phyloP scores from a whole-genome alignment of 108 stramenopile genomes.

The Cylindrotheca fusiformis region DNA sequence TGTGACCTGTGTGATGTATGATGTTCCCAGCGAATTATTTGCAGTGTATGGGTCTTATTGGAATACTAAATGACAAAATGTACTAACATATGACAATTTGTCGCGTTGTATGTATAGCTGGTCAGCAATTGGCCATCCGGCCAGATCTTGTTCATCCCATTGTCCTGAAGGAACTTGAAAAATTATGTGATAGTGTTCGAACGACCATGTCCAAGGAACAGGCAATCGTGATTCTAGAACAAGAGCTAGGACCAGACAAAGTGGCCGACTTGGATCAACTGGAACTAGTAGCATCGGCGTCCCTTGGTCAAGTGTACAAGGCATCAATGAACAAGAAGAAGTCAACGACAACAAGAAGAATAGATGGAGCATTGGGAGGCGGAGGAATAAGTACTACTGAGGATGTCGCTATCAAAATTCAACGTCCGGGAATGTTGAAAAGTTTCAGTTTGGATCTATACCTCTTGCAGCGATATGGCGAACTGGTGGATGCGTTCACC shows the following conservation, averaged over 20 bases:
- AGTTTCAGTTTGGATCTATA: conserved; percentile 81
- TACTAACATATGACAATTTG: too few species aligned
- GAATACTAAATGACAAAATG: too few species aligned
- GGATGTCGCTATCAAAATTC: conserved; percentile 83
- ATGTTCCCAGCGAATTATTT: too few species aligned
- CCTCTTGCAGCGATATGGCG: conserved; percentile 57
- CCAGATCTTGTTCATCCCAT: conserved; percentile 89
- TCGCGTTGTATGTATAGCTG: too few species aligned
- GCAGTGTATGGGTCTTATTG: too few species aligned
- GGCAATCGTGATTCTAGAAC: conserved; percentile 63
- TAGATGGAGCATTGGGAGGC: background rate
- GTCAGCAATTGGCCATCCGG: conserved; percentile 88
- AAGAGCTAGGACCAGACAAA: conserved; percentile 41
- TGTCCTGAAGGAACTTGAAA: conserved; percentile 85
- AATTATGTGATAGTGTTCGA: conserved; percentile 91
- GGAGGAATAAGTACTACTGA: background rate
- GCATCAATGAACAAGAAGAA: conserved; percentile 30
- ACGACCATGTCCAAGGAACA: conserved; percentile 72
- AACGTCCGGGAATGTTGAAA: conserved; percentile 76
- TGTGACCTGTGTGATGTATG: background rate
- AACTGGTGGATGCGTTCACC: conserved; percentile 53
- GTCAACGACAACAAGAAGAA: background rate
- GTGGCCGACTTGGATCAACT: conserved; percentile 25
- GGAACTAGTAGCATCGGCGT: conserved; percentile 79
- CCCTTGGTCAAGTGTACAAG: conserved; percentile 82